phyloP scores from a whole-genome alignment of 2,329 filamentous ascomycete genomes.

The Colletotrichum camelliae region DNA sequence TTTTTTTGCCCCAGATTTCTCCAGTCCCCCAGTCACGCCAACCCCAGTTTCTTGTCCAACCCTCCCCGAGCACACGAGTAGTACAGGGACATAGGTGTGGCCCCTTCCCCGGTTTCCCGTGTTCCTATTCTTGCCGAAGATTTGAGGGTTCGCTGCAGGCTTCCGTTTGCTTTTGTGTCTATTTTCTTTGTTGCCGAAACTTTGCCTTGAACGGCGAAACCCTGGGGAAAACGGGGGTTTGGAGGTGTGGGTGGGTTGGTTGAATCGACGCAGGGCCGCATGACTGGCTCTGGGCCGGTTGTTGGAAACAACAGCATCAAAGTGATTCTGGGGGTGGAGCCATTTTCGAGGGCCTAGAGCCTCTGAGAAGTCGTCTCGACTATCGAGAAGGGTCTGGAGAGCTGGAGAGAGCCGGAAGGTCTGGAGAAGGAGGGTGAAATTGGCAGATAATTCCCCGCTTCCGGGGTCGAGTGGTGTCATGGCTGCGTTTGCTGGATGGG shows the following conservation, averaged over 20 bases:
- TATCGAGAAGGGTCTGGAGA: background rate
- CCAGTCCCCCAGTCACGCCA: background rate
- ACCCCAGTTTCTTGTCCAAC: background rate
- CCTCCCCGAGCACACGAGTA: background rate
- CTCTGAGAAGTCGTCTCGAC: background rate
- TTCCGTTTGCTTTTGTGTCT: background rate
- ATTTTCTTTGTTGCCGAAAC: background rate
- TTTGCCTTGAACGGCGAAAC: background rate
- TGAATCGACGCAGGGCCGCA: background rate
- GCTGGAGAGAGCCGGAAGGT: background rate
- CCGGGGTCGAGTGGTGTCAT: constrained; percentile 8
- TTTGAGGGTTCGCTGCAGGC: background rate
- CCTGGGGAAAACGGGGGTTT: constrained; percentile 16
- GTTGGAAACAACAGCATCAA: background rate
- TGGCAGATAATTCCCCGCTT: constrained; percentile 1
- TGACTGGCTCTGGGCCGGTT: background rate
- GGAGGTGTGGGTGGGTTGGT: background rate
- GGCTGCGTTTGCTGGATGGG: background rate
- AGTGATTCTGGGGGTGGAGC: background rate
- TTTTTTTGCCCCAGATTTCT: constrained; percentile 7
- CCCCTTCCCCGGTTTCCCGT: background rate
- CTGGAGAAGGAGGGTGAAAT: background rate
- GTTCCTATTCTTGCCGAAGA: constrained; percentile 18
- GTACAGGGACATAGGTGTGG: background rate
- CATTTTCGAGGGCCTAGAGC: constrained; percentile 6